These are phyloP conservation scores for Cadophora sp. DNA, from an alignment of 2,329 filamentous ascomycete genomes.

Conservation along the genomic window DNA sequence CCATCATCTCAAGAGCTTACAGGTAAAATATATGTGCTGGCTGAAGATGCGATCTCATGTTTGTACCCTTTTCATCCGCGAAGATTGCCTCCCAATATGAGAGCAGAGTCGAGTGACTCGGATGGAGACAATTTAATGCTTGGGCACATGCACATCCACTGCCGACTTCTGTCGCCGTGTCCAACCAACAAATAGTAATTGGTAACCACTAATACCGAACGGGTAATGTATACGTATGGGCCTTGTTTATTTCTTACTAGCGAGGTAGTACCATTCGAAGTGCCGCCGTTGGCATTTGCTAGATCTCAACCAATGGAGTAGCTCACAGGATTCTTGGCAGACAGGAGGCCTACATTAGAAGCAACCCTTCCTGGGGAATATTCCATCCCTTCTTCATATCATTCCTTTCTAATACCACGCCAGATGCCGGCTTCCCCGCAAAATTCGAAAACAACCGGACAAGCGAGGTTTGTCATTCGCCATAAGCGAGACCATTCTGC, in stretches of 20 bases:
- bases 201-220: neutral
- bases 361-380: neutral
- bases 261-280: neutral
- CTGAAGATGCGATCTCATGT: neutral
- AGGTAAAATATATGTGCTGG: neutral
- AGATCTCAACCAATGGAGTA: neutral
- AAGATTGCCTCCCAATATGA: neutral
- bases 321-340: neutral
- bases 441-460: constrained; percentile 1
- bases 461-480: neutral
- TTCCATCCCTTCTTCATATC: neutral
- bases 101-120: neutral
- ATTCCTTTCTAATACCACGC: neutral
- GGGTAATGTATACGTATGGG: neutral
- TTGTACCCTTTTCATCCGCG: neutral
- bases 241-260: neutral
- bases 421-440: neutral
- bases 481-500: neutral
- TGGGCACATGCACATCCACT: neutral
- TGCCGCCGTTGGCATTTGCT: constrained; percentile 1
- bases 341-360: neutral
- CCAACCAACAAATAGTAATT: neutral
- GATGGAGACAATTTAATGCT: neutral
- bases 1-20: neutral
- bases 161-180: constrained; percentile 1